Conservation (phyloP, 495 filamentous ascomycete species). For the Pyrenopolyporus hunteri region DNA sequence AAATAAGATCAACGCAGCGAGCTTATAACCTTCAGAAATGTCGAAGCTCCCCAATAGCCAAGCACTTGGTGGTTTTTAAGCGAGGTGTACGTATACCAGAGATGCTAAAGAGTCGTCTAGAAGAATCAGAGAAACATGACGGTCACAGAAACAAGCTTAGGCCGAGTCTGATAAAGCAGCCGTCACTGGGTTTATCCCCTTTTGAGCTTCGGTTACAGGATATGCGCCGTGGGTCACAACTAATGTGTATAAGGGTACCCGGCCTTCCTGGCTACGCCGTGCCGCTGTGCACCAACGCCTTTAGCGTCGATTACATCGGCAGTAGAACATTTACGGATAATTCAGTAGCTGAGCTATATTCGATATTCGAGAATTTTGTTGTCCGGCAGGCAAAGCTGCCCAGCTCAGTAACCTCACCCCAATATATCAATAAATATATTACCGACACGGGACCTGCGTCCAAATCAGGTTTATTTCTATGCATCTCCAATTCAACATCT, state of each 20-base stretch:
- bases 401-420: too few relatives aligned
- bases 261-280: background rate
- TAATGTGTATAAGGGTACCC: too few relatives aligned
- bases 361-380: background rate
- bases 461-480: too few relatives aligned
- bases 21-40: too few relatives aligned
- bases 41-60: too few relatives aligned
- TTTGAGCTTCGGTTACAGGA: slow-evolving; percentile 28
- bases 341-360: slow-evolving; percentile 5
- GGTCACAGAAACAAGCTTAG: slow-evolving; percentile 4
- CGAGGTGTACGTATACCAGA: too few relatives aligned
- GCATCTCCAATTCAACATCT: too few relatives aligned
- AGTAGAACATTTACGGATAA: slow-evolving; percentile 7
- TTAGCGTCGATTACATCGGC: slow-evolving; percentile 17
- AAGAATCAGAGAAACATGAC: background rate
- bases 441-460: too few relatives aligned
- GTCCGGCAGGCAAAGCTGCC: too few relatives aligned
- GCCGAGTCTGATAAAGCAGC: background rate
- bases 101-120: background rate
- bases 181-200: slow-evolving; percentile 13
- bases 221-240: slow-evolving; percentile 21
- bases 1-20: too few relatives aligned
- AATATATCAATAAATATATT: too few relatives aligned
- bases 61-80: too few relatives aligned
- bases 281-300: slow-evolving; percentile 26